Evolutionary conservation across 345 rosid genomes (phyloP).

Genomic region (Eucalyptus sp.): DNA sequence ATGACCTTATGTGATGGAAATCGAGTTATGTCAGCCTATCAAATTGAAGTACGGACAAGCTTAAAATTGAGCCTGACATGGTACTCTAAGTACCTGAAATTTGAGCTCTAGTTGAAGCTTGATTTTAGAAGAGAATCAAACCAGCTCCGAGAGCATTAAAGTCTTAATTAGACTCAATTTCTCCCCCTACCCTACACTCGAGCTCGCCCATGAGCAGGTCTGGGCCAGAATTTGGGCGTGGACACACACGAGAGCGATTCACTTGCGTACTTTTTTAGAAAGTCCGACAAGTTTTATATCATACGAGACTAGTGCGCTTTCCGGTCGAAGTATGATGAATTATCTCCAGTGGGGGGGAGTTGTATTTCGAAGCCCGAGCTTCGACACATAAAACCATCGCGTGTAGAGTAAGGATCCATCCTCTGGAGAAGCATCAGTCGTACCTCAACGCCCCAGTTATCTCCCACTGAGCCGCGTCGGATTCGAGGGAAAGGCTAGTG

Average conservation of each 20-base stretch:
- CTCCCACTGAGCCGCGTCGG: slow-evolving; percentile 51
- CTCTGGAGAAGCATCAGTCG: neutral
- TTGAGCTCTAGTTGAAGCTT: neutral
- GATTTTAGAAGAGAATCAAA: neutral
- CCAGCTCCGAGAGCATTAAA: neutral
- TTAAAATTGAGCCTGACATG: neutral
- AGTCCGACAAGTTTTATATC: neutral
- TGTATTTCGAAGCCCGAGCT: neutral
- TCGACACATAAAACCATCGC: neutral
- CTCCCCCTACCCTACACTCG: neutral
- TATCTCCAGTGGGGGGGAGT: neutral
- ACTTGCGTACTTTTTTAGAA: neutral
- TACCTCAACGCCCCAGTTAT: slow-evolving; percentile 65
- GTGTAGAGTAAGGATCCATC: neutral
- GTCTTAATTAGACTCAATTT: neutral
- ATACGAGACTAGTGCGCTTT: neutral
- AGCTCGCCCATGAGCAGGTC: neutral
- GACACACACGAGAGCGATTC: neutral
- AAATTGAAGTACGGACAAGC: neutral
- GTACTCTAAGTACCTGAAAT: neutral
- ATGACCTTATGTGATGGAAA: neutral
- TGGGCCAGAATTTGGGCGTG: neutral
- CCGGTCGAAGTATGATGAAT: neutral
- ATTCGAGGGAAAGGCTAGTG: neutral
- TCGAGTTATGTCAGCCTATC: neutral